Conservation (phyloP, 768 basidiomycete species). For the Tricholomella constricta region DNA sequence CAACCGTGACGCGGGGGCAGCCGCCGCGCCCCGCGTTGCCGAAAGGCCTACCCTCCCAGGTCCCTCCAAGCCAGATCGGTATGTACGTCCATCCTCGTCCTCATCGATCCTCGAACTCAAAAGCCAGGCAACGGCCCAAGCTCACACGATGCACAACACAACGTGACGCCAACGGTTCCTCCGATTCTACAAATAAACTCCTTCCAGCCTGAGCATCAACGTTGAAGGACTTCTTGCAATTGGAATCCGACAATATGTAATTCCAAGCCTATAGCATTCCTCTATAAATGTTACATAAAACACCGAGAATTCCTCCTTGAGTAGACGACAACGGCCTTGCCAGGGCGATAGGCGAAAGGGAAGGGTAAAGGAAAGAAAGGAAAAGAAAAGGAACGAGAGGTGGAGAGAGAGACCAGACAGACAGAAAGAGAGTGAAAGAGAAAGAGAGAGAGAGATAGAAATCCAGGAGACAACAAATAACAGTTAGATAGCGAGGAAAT, state of each 20-base stretch:
- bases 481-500: constrained; percentile 33
- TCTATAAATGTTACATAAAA: constrained; percentile 46
- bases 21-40: no score
- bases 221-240: no score
- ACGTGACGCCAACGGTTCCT: no score
- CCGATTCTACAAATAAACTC: no score
- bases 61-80: no score
- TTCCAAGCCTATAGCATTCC: constrained; percentile 38
- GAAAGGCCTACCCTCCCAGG: no score
- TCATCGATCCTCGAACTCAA: no score
- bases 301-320: constrained; percentile 35
- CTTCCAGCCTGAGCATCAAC: no score
- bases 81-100: no score
- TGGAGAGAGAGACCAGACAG: constrained; percentile 30
- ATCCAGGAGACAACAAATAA: constrained; percentile 31
- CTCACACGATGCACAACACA: no score
- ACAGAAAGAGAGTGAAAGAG: constrained; percentile 22
- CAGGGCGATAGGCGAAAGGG: constrained; percentile 27
- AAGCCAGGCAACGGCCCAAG: no score
- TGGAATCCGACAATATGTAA: constrained; percentile 4
- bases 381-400: constrained; percentile 29
- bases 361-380: constrained; percentile 10
- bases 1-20: no score
- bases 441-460: constrained; percentile 18
- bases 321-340: constrained; percentile 33